Evolutionary conservation across 768 basidiomycete genomes (phyloP).

Genomic region (Suillus subluteus): DNA sequence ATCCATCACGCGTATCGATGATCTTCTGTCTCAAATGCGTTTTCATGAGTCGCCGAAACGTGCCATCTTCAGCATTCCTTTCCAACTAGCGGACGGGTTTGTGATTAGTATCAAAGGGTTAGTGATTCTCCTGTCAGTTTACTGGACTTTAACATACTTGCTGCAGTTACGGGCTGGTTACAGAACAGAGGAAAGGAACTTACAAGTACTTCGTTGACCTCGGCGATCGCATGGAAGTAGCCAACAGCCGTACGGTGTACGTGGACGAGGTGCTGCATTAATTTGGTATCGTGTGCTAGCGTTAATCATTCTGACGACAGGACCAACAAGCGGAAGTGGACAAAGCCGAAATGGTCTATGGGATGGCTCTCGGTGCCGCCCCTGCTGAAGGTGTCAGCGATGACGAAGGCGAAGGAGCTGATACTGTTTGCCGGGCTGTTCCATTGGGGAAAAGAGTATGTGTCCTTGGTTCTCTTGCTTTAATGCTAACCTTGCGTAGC

Average conservation of each 20-base stretch:
- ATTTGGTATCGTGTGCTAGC: not conserved
- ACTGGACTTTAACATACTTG: constrained; percentile 13
- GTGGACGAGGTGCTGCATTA: constrained; percentile 61
- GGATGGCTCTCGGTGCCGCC: constrained; percentile 42
- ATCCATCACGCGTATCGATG: constrained; percentile 77
- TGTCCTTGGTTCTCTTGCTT: constrained; percentile 7
- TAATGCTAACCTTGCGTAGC: constrained; percentile 43
- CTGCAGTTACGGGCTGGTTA: constrained; percentile 82
- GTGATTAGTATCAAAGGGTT: constrained; percentile 84
- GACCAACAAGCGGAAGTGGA: constrained; percentile 34
- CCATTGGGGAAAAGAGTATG: constrained; percentile 55
- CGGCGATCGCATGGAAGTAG: constrained; percentile 79
- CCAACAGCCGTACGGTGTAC: constrained; percentile 67
- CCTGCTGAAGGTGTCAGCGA: constrained; percentile 30
- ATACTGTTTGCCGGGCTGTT: constrained; percentile 48
- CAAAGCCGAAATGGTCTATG: constrained; percentile 29
- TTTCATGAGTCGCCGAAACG: constrained; percentile 85
- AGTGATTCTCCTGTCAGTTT: constrained; percentile 24
- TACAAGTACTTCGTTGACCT: constrained; percentile 85
- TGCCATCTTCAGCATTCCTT: constrained; percentile 78
- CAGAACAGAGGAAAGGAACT: constrained; percentile 82
- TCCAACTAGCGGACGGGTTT: constrained; percentile 75
- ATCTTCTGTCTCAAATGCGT: constrained; percentile 78
- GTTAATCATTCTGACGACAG: constrained; percentile 22
- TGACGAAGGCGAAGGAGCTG: constrained; percentile 42